A percentile compares a stretch with the other conserved stretches of the same genome.
Evolutionary conservation across 2,329 filamentous ascomycete species (phyloP).

Genomic region (Pseudogymnoascus sp.): DNA sequence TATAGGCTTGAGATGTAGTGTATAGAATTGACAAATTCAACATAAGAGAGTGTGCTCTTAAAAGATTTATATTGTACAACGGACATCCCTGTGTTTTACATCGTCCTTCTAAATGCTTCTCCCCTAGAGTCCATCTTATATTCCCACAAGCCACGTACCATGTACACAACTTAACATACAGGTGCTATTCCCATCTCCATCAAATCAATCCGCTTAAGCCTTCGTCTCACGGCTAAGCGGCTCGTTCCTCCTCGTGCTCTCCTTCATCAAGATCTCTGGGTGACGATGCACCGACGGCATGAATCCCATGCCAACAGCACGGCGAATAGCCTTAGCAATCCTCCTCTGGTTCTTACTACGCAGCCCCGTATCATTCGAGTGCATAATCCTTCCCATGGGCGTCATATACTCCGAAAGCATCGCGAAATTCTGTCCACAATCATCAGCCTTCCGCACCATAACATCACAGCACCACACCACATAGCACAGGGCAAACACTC

Average conservation of each 20-base stretch:
- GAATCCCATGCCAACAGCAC: constrained; percentile 81
- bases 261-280: constrained; percentile 61
- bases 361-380: constrained; percentile 68
- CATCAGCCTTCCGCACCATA: neutral
- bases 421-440: constrained; percentile 68
- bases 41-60: neutral
- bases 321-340: constrained; percentile 85
- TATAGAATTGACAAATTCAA: neutral
- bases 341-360: constrained; percentile 86
- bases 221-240: constrained; percentile 8
- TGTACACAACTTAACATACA: constrained; percentile 3
- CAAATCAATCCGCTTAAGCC: neutral
- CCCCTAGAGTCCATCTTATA: neutral
- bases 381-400: constrained; percentile 76
- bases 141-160: constrained; percentile 5
- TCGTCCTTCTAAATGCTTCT: neutral
- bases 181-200: neutral
- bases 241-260: constrained; percentile 12
- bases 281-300: constrained; percentile 89
- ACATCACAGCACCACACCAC: neutral
- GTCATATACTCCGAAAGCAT: constrained; percentile 87
- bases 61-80: neutral
- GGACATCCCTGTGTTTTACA: neutral
- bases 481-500: constrained; percentile 25
- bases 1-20: neutral